Conservation (phyloP, 257 asterid species). For the Oldenlandia corymbosa region DNA sequence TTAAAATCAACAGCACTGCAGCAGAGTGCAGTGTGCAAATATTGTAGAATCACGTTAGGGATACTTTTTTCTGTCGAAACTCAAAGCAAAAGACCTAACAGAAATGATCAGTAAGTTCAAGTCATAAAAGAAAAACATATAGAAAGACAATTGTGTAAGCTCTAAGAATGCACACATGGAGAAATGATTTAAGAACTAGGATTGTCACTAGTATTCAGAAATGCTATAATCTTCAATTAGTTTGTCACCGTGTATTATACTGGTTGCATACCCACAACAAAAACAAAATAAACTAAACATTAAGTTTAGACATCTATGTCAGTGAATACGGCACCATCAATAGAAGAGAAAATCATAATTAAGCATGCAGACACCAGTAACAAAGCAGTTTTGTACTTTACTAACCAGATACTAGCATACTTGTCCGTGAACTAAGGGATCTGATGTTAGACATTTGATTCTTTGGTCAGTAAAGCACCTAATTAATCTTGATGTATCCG, state of each 20-base stretch:
- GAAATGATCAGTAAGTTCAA: background rate
- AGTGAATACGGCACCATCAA: background rate
- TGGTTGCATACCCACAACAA: background rate
- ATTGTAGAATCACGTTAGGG: background rate
- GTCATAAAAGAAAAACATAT: background rate
- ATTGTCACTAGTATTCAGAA: background rate
- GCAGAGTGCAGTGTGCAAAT: background rate
- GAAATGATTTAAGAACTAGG: background rate
- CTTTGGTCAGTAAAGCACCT: background rate
- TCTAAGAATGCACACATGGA: background rate
- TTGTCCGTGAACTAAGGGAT: background rate
- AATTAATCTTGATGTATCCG: conserved; percentile 43
- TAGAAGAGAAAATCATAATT: background rate
- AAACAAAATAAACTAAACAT: no score
- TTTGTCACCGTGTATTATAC: background rate
- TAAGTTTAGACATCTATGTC: no score
- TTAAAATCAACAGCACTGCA: background rate
- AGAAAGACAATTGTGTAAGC: background rate
- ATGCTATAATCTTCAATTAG: no score
- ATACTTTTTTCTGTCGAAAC: background rate
- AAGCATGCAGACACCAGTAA: background rate
- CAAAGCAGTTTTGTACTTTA: background rate
- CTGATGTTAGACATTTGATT: background rate
- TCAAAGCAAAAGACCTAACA: background rate
- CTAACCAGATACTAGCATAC: background rate